Conservation (phyloP, 2,329 filamentous ascomycete species). For the Alternaria incomplexa region DNA sequence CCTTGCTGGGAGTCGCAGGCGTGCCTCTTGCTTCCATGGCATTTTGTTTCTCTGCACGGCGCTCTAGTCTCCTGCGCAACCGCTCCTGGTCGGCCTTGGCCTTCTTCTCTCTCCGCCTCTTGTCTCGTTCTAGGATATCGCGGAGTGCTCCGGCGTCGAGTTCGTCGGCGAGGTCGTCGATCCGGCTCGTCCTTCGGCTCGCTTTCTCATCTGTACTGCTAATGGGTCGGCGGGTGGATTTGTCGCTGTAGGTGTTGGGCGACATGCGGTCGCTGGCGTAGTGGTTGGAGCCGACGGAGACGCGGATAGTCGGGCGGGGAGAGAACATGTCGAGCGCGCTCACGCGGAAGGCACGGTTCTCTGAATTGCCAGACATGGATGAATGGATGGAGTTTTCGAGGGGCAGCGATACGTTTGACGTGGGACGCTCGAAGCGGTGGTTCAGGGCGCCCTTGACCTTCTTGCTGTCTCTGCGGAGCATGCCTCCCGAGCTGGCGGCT, state of each 20-base stretch:
- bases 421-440: constrained; percentile 65
- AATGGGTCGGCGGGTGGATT: constrained; percentile 57
- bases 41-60: constrained; percentile 67
- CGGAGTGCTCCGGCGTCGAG: constrained; percentile 83
- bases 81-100: constrained; percentile 70
- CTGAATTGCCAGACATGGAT: constrained; percentile 75
- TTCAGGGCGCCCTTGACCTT: constrained; percentile 65
- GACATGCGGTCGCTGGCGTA: constrained; percentile 46
- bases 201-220: constrained; percentile 56
- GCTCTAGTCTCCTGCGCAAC: constrained; percentile 68
- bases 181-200: constrained; percentile 63
- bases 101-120: constrained; percentile 78
- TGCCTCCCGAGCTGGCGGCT: constrained; percentile 64
- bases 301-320: constrained; percentile 82
- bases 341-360: constrained; percentile 78
- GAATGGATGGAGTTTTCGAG: constrained; percentile 77
- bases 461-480: constrained; percentile 70
- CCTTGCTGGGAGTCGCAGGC: constrained; percentile 65
- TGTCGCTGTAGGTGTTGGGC: constrained; percentile 53
- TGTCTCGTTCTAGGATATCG: constrained; percentile 88
- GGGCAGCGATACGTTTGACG: constrained; percentile 78
- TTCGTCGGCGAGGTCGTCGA: constrained; percentile 78
- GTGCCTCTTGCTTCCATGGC: constrained; percentile 61
- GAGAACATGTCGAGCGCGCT: constrained; percentile 81
- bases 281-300: constrained; percentile 69